Conservation (phyloP, 805 yeast genomes). For the Priceomyces castillae region DNA sequence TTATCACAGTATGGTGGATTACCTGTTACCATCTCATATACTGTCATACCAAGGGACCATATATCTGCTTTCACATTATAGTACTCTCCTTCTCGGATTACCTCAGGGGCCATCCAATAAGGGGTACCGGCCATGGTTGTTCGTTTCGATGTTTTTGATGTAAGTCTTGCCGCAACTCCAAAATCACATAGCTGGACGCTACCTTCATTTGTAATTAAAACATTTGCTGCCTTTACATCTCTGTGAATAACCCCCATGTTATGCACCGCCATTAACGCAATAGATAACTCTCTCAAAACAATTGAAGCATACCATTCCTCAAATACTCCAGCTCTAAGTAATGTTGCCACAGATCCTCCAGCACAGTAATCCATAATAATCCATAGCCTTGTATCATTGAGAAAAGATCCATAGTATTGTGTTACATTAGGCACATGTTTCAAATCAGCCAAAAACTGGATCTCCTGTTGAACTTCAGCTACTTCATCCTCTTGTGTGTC, state of each 20-base stretch:
- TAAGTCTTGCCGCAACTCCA: conserved; percentile 95
- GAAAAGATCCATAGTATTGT: conserved; percentile 83
- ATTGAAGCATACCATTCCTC: conserved; percentile 84
- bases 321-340: conserved; percentile 80
- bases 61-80: conserved; percentile 93
- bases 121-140: conserved; percentile 96
- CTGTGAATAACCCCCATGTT: conserved; percentile 90
- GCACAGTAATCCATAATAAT: conserved; percentile 97
- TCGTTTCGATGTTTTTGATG: conserved; percentile 71
- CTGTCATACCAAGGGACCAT: conserved; percentile 95
- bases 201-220: conserved; percentile 85
- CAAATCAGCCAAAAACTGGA: conserved; percentile 78
- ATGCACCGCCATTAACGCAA: conserved; percentile 81
- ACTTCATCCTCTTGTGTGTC: conserved; percentile 95
- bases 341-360: conserved; percentile 89
- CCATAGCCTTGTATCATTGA: conserved; percentile 92
- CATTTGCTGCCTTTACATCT: conserved; percentile 95
- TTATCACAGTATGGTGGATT: conserved; percentile 96
- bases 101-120: conserved; percentile 99
- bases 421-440: conserved; percentile 89
- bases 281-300: conserved; percentile 75
- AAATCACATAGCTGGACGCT: conserved; percentile 91
- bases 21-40: conserved; percentile 93
- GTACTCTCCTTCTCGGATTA: conserved; percentile 83
- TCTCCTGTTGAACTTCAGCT: conserved; percentile 89